phyloP scores from a whole-genome alignment of 768 basidiomycete genomes.

The Daedaleopsis nitida region DNA sequence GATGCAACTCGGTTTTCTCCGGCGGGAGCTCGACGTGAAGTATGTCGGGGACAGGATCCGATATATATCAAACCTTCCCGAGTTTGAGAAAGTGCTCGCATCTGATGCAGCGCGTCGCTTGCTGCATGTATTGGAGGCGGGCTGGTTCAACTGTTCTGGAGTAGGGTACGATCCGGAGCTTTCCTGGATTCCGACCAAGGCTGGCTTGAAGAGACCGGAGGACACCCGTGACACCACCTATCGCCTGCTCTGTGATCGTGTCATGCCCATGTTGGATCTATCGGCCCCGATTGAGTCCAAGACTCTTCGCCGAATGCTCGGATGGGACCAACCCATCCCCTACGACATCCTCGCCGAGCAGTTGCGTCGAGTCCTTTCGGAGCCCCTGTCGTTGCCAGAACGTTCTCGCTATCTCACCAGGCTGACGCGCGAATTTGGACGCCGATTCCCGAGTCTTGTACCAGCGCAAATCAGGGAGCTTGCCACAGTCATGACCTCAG shows the following conservation, averaged over 20 bases:
- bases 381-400: not conserved
- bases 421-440: slow-evolving; percentile 6
- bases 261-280: slow-evolving; percentile 36
- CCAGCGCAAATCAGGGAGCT: not conserved
- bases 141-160: slow-evolving; percentile 21
- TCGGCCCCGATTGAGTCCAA: not conserved
- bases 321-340: slow-evolving; percentile 43
- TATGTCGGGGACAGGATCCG: slow-evolving; percentile 5
- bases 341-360: slow-evolving; percentile 3
- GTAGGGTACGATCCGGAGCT: slow-evolving; percentile 15
- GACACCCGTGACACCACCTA: slow-evolving; percentile 26
- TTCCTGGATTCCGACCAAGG: slow-evolving; percentile 43
- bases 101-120: not conserved
- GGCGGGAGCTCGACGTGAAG: not conserved
- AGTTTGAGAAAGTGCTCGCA: not conserved
- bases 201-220: slow-evolving; percentile 32
- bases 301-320: slow-evolving; percentile 24
- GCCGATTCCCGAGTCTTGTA: not conserved
- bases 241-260: slow-evolving; percentile 39
- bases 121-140: not conserved
- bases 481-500: not conserved
- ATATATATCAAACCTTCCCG: not conserved
- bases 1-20: not conserved
- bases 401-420: not conserved
- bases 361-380: not conserved